These are phyloP conservation scores for Lasiosphaeria hispida DNA, from an alignment of 495 filamentous ascomycete genomes.

Conservation along the genomic window DNA sequence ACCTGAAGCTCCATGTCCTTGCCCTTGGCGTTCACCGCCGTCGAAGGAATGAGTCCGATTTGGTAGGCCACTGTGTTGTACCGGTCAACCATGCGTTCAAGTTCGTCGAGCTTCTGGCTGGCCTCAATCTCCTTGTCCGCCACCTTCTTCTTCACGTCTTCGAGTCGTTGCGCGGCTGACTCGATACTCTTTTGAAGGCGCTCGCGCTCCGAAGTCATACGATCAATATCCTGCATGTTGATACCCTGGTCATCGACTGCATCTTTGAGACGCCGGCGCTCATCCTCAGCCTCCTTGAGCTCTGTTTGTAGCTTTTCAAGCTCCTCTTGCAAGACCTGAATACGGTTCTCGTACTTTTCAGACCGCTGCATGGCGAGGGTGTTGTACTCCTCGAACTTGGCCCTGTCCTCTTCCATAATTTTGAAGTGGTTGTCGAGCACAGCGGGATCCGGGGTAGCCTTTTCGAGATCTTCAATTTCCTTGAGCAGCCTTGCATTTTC, in stretches of 20 bases:
- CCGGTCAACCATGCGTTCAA: conserved; percentile 78
- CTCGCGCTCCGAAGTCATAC: conserved; percentile 93
- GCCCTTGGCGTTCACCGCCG: conserved; percentile 81
- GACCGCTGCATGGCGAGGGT: conserved; percentile 71
- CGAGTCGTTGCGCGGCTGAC: conserved; percentile 65
- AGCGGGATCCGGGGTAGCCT: conserved; percentile 74
- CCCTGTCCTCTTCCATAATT: conserved; percentile 84
- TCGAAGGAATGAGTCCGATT: conserved; percentile 80
- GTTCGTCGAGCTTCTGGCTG: conserved; percentile 76
- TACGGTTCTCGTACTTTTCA: conserved; percentile 76
- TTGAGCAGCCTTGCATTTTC: conserved; percentile 74
- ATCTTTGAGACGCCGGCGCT: conserved; percentile 73
- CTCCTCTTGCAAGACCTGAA: conserved; percentile 74
- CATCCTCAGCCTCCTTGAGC: conserved; percentile 74
- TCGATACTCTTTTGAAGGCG: conserved; percentile 83
- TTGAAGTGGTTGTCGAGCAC: conserved; percentile 80
- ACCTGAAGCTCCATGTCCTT: conserved; percentile 78
- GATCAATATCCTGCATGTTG: conserved; percentile 95
- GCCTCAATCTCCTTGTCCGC: conserved; percentile 83
- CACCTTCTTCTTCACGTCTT: conserved; percentile 77
- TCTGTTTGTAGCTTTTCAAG: conserved; percentile 74
- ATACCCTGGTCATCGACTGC: conserved; percentile 90
- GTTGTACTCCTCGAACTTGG: conserved; percentile 93
- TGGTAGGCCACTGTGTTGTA: conserved; percentile 95
- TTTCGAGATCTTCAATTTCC: conserved; percentile 85